A percentile compares a stretch with the other conserved stretches of the same genome.
Conservation (phyloP, 2,329 filamentous ascomycete genomes). For the Conoideocrella luteorostrata region DNA sequence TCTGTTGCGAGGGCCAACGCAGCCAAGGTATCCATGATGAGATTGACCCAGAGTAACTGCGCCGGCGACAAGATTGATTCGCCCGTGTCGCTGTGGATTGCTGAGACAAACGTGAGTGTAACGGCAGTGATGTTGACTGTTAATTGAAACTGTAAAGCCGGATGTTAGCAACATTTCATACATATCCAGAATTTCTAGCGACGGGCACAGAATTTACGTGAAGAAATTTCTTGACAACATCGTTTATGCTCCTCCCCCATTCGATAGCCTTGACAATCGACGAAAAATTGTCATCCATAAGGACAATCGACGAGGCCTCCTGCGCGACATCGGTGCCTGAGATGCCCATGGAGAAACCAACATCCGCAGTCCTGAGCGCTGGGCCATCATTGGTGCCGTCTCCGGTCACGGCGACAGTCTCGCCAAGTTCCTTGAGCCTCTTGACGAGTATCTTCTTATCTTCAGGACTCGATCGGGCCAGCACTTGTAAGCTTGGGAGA, state of each 20-base stretch:
- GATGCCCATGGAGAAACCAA: constrained; percentile 63
- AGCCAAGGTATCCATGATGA: constrained; percentile 65
- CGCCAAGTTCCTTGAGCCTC: constrained; percentile 44
- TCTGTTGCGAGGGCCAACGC: constrained; percentile 60
- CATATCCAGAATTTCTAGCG: too few relatives aligned
- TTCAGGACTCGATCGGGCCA: constrained; percentile 53
- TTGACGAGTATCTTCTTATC: constrained; percentile 52
- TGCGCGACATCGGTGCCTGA: constrained; percentile 63
- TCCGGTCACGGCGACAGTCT: constrained; percentile 57
- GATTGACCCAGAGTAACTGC: constrained; percentile 62
- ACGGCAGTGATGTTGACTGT: constrained; percentile 67
- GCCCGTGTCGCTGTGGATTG: constrained; percentile 48
- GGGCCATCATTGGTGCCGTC: constrained; percentile 63
- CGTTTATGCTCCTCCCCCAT: constrained; percentile 63
- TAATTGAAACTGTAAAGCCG: constrained; percentile 55
- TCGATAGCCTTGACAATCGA: constrained; percentile 61
- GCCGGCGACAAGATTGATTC: constrained; percentile 57
- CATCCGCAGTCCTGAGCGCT: constrained; percentile 58
- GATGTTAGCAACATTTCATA: too few relatives aligned
- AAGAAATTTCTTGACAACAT: constrained; percentile 62
- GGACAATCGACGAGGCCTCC: constrained; percentile 60
- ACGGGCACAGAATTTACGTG: constrained; percentile 33
- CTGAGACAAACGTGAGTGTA: constrained; percentile 58
- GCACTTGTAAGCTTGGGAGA: constrained; percentile 41
- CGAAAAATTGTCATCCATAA: constrained; percentile 60